These are phyloP conservation scores for Smallanthus sonchifolius DNA, from an alignment of 129 eudicot genomes.

Conservation along the genomic window DNA sequence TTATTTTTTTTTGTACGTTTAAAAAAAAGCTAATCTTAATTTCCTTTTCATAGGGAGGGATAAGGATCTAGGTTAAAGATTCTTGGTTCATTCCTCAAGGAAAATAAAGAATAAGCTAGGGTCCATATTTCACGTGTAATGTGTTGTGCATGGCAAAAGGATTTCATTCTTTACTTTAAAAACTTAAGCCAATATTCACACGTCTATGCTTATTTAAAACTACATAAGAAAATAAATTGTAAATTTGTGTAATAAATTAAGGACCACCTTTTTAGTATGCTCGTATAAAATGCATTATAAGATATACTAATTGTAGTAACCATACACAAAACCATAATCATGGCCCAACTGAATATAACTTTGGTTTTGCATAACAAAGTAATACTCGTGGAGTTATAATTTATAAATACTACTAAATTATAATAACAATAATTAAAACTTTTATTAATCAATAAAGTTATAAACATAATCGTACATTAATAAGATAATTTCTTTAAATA, in stretches of 20 bases:
- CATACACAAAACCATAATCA: neutral
- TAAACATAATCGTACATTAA: too few relatives aligned
- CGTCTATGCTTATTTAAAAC: neutral
- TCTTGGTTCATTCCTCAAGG: constrained; percentile 1
- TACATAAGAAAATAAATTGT: neutral
- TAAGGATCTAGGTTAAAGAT: neutral
- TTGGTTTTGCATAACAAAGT: too few relatives aligned
- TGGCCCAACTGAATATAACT: neutral
- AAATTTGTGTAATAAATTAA: neutral
- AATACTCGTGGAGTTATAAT: too few relatives aligned
- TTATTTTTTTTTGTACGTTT: too few relatives aligned
- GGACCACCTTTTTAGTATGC: neutral
- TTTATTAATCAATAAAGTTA: too few relatives aligned
- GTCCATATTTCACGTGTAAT: constrained; percentile 17
- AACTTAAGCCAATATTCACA: neutral
- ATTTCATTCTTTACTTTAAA: constrained; percentile 1
- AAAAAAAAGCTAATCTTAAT: too few relatives aligned
- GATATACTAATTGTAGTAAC: neutral
- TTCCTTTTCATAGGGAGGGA: neutral
- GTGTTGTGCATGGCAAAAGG: constrained; percentile 27
- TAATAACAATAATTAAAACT: too few relatives aligned
- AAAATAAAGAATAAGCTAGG: neutral
- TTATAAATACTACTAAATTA: too few relatives aligned
- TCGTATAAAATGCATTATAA: neutral
- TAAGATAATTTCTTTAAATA: too few relatives aligned